Evolutionary conservation across 2,329 filamentous ascomycete species (phyloP).

Genomic region (Phaeomoniella chlamydospora): DNA sequence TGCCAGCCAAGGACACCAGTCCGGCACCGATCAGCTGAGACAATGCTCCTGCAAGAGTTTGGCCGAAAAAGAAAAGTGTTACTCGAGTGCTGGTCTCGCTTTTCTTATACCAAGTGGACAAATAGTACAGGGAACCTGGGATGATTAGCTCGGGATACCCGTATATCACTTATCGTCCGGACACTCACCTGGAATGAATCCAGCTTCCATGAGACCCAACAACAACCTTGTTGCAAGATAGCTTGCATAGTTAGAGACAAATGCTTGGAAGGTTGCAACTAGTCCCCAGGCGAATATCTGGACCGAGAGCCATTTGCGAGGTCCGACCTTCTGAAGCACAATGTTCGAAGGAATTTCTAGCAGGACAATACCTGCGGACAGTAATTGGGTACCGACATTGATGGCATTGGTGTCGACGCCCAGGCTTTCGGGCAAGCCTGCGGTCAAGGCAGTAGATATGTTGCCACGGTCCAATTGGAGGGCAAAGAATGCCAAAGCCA

Average conservation of each 20-base stretch:
- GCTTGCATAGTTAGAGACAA: constrained; percentile 29
- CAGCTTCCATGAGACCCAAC: constrained; percentile 38
- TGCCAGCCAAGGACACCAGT: constrained; percentile 33
- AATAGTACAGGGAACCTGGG: constrained; percentile 21
- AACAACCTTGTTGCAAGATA: constrained; percentile 37
- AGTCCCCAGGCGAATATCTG: constrained; percentile 36
- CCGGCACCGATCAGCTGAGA: constrained; percentile 22
- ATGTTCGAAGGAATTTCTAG: constrained; percentile 36
- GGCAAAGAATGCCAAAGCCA: constrained; percentile 14
- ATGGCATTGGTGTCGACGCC: constrained; percentile 35
- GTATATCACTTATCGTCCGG: too few relatives aligned
- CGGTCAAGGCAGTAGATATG: constrained; percentile 34
- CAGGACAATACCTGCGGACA: constrained; percentile 36
- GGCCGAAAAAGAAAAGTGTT: constrained; percentile 42
- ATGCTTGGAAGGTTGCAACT: constrained; percentile 41
- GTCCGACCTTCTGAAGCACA: constrained; percentile 36
- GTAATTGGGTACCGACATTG: constrained; percentile 39
- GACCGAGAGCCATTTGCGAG: constrained; percentile 36
- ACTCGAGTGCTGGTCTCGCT: constrained; percentile 37
- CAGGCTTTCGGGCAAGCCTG: constrained; percentile 36
- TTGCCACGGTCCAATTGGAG: constrained; percentile 18
- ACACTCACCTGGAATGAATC: constrained; percentile 39
- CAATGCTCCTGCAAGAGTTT: constrained; percentile 34
- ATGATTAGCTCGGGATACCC: too few relatives aligned
- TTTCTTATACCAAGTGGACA: constrained; percentile 42